A percentile compares a stretch with the other conserved stretches of the same genome.
These are phyloP conservation scores for Tarenaya hassleriana DNA, from an alignment of 345 rosid species.

Conservation along the genomic window DNA sequence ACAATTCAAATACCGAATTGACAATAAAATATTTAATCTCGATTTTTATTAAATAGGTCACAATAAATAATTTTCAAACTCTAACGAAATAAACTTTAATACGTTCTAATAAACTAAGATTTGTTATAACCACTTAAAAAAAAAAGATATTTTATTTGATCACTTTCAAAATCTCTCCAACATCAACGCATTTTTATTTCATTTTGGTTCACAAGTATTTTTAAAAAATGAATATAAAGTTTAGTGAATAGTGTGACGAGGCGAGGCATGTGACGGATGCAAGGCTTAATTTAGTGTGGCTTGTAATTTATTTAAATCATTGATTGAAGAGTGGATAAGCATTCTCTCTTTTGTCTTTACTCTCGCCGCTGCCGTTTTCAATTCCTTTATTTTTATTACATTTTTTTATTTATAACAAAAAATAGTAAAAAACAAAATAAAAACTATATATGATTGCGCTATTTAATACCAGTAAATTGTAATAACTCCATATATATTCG, in stretches of 20 bases:
- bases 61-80: too few relatives aligned
- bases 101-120: too few relatives aligned
- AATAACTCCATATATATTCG: too few relatives aligned
- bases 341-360: slow-evolving; percentile 29
- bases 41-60: background rate
- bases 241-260: slow-evolving; percentile 16
- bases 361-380: slow-evolving; percentile 29
- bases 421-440: too few relatives aligned
- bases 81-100: too few relatives aligned
- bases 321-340: slow-evolving; percentile 27
- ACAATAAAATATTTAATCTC: too few relatives aligned
- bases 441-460: too few relatives aligned
- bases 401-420: slow-evolving; percentile 1
- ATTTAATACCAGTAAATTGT: too few relatives aligned
- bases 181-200: slow-evolving; percentile 22
- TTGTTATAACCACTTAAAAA: slow-evolving; percentile 26
- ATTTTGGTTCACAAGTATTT: slow-evolving; percentile 11
- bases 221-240: slow-evolving; percentile 14
- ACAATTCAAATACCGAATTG: too few relatives aligned
- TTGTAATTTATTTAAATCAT: slow-evolving; percentile 22
- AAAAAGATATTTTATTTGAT: slow-evolving; percentile 20
- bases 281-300: slow-evolving; percentile 29
- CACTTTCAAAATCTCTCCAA: slow-evolving; percentile 32
- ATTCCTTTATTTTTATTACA: background rate
- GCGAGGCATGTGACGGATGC: slow-evolving; percentile 32